A percentile compares a stretch with the other conserved stretches of the same genome.
Evolutionary conservation across 106 monocot species (phyloP).

Genomic region (Phalaenopsis equestris): DNA sequence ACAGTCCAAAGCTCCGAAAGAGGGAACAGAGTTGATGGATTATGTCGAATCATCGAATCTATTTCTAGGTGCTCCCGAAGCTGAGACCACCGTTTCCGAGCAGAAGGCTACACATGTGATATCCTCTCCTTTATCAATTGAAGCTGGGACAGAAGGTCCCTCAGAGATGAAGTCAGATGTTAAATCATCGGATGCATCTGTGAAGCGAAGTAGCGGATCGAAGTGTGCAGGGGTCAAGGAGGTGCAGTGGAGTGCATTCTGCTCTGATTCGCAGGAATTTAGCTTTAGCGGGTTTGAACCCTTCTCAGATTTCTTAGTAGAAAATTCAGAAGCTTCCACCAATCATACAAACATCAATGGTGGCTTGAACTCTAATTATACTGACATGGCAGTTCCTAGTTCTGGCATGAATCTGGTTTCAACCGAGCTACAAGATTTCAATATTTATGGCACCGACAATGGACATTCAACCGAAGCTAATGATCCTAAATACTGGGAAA

Average conservation of each 20-base stretch:
- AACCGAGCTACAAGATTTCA: neutral
- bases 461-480: neutral
- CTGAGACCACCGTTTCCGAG: neutral
- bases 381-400: neutral
- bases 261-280: slow-evolving; percentile 9
- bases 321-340: slow-evolving; percentile 15
- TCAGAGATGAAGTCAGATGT: neutral
- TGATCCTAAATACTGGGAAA: slow-evolving; percentile 43
- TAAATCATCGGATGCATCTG: neutral
- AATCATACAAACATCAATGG: neutral
- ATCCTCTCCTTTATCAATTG: neutral
- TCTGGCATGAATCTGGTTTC: neutral
- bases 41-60: neutral
- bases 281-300: slow-evolving; percentile 29
- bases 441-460: slow-evolving; percentile 5
- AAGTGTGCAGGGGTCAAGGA: slow-evolving; percentile 54
- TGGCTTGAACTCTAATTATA: neutral
- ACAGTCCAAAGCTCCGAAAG: neutral
- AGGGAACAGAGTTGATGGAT: slow-evolving; percentile 2
- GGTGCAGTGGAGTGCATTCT: slow-evolving; percentile 77
- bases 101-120: neutral
- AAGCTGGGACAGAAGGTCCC: neutral
- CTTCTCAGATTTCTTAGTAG: slow-evolving; percentile 38
- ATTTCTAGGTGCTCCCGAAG: neutral
- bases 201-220: slow-evolving; percentile 18